Evolutionary conservation across 257 asterid genomes (phyloP).

Genomic region (Solanum tarijense): DNA sequence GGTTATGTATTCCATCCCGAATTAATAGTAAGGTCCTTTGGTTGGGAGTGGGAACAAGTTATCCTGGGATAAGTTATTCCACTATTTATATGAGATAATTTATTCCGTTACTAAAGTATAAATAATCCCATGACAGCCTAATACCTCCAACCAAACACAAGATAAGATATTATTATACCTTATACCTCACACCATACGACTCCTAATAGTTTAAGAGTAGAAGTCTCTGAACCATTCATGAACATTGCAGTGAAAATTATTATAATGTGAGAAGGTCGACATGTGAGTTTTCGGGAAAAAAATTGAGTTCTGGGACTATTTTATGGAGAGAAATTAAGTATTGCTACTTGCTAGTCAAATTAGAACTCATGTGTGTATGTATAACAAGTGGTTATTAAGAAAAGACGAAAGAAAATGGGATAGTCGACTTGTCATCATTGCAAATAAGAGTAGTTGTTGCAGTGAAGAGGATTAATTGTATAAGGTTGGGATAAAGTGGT

Average conservation of each 20-base stretch:
- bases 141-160: neutral
- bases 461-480: neutral
- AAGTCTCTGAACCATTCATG: neutral
- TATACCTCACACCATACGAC: neutral
- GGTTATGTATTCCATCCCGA: neutral
- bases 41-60: neutral
- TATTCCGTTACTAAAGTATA: no score
- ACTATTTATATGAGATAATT: no score
- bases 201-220: neutral
- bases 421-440: neutral
- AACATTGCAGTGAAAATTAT: neutral
- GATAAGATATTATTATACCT: neutral
- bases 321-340: neutral
- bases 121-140: neutral
- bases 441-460: neutral
- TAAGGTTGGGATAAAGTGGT: neutral
- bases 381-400: neutral
- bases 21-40: neutral
- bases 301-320: neutral
- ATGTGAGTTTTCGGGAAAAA: neutral
- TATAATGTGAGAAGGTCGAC: neutral
- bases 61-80: no score
- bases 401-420: neutral
- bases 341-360: neutral
- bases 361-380: neutral